These are phyloP conservation scores for Zygoascus biomembranicola DNA, from an alignment of 805 yeast genomes.

Conservation along the genomic window DNA sequence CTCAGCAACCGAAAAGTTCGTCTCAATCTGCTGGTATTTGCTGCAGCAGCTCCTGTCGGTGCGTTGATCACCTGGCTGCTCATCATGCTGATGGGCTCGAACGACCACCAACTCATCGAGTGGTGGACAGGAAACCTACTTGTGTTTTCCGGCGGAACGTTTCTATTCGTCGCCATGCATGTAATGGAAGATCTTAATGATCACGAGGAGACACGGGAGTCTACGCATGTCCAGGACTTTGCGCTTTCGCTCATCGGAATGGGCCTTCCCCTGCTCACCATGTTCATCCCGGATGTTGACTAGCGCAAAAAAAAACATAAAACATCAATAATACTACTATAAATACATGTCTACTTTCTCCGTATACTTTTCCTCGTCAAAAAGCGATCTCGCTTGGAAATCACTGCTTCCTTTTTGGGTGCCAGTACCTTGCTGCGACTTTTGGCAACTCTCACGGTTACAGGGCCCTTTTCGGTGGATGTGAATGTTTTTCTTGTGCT, in stretches of 20 bases:
- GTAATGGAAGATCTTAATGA: slow-evolving; percentile 37
- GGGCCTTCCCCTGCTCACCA: slow-evolving; percentile 26
- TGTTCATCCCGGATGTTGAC: slow-evolving; percentile 23
- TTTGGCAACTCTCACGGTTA: slow-evolving; percentile 21
- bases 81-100: slow-evolving; percentile 21
- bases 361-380: slow-evolving; percentile 18
- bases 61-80: slow-evolving; percentile 43
- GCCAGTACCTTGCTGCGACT: slow-evolving; percentile 19
- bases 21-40: slow-evolving; percentile 44
- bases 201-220: not conserved
- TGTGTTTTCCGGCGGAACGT: slow-evolving; percentile 64
- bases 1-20: slow-evolving; percentile 29
- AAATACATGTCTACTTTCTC: slow-evolving; percentile 5
- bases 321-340: not conserved
- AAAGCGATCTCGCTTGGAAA: slow-evolving; percentile 21
- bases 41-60: slow-evolving; percentile 53
- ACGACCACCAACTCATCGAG: slow-evolving; percentile 19
- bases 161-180: slow-evolving; percentile 62
- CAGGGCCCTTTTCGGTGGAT: slow-evolving; percentile 18
- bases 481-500: slow-evolving; percentile 6
- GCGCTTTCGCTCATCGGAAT: slow-evolving; percentile 18
- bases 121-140: slow-evolving; percentile 44
- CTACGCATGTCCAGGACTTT: slow-evolving; percentile 3
- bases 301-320: not conserved
- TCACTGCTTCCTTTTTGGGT: slow-evolving; percentile 17